Base-by-base conservation (phyloP, 495 filamentous ascomycete genomes). In the Penicillium odoratum region DNA sequence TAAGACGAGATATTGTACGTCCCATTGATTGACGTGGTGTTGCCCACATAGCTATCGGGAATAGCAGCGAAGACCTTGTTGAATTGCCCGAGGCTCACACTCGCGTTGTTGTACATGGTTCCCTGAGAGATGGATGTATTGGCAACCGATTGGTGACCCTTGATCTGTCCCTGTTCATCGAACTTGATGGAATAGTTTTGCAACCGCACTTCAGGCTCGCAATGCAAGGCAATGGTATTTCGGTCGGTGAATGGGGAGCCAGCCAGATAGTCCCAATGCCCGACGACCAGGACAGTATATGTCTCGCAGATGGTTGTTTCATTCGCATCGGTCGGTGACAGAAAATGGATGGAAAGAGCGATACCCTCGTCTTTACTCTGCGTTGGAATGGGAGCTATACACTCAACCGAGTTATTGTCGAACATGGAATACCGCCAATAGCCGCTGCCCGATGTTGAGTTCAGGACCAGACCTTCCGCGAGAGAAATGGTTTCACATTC, bases 31-130 rank as follows among this genome's bases (percentile, higher is more conserved):
- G 62, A 40, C 9, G 64, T 58, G 1, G 63, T 69, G 30, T 73
- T 69, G 38, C 69, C 72, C 2, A 70, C 62, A 40, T 64, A 77
- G 43, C 66, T 74, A 52, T 72, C 71, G 0, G 74, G 72, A 18
- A 77, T 75, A 0, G 72, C 64, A 15, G 71, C 71, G 60, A 77
- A 77, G 10, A 72, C 67, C 57, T 74, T 75, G 60, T 77, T 75
- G 60, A 75, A 77, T 36, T 77, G 71, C 1, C 72, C 74, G 33
- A 77, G 55, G 36, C 71, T 75, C 45, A 72, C 61, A 6, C 72
- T 77, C 3, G 72, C 74, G 46, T 77, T 77, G 4, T 72, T 59
- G 36, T 69, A 71, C 71, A 77, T 73, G 8, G 55, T n/a, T 1
- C 74, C 74, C 2, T 59, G 45, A 3, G 58, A 64, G 36, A 75